Base-by-base conservation (phyloP, 1,284 basidiomycete species). In the Pseudozyma hubeiensis region DNA sequence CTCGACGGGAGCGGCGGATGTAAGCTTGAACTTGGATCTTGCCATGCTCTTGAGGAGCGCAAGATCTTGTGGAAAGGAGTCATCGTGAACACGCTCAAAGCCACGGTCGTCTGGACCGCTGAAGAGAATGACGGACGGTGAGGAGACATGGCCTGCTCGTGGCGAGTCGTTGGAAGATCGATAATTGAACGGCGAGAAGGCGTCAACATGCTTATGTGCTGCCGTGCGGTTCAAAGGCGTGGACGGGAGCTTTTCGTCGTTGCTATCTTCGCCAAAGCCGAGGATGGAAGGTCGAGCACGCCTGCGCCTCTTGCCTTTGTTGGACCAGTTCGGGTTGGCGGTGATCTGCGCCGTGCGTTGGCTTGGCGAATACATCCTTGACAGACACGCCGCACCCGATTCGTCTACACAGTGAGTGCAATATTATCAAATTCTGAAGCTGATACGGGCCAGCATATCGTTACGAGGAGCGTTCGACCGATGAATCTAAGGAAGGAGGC, bases 51-150 rank as follows among this genome's bases (percentile, higher is more conserved):
- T 54, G 45, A 73, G 64, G 1, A 46, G 13, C 19, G 47, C 9
- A 11, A 73, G 31, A 19, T 62, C 44, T 31, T 50, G 53, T 9
- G 70, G 70, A 19, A 73, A 70, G 7, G 48, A 45, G 16, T 67
- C 70, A 49, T 67, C 64, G 54, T 64, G 61, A 11, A 67, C 54
- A 6, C 70, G 60, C 34, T 73, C 70, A n/a, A 73, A 73, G 48
- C 56, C 56, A 30, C 53, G 53, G 17, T 64, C 24, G 7, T 60
- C 52, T 13, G 70, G 70, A 29, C 70, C 70, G 39, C 48, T 49
- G 51, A 73, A 73, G 31, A 64, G 61, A 37, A 73, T 63, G 37
- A 73, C 53, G 10, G 64, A 55, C 10, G 70, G 70, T 7, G 64
- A 73, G 29, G 57, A 45, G 4, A 53, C 61, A 13, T 54, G 57